Conservation (phyloP, 108 stramenopile species). For the Cyclotella atomus region DNA sequence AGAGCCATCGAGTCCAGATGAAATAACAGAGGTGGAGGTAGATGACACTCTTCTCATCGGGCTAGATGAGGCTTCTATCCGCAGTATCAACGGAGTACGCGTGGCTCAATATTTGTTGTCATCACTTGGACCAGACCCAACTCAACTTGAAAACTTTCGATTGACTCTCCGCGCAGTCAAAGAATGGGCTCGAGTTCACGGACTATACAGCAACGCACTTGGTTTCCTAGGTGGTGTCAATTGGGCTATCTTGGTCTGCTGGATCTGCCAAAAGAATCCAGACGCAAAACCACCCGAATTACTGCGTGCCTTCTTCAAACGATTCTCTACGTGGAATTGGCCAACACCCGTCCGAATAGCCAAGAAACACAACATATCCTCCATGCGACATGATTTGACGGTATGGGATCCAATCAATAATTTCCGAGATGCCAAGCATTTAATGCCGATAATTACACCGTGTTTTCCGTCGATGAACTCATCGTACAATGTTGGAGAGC, state of each 20-base stretch:
- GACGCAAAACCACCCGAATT: constrained; percentile 59
- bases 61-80: constrained; percentile 82
- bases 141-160: constrained; percentile 57
- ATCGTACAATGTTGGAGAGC: constrained; percentile 92
- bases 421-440: constrained; percentile 72
- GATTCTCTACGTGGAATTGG: constrained; percentile 87
- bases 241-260: constrained; percentile 92
- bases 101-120: constrained; percentile 86
- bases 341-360: constrained; percentile 67
- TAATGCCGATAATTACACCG: constrained; percentile 98
- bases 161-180: constrained; percentile 83
- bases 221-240: constrained; percentile 97
- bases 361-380: background rate
- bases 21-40: constrained; percentile 52
- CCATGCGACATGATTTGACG: constrained; percentile 38
- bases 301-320: constrained; percentile 74
- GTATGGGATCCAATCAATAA: constrained; percentile 84
- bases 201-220: constrained; percentile 94
- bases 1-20: constrained; percentile 34
- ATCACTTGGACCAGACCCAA: constrained; percentile 4
- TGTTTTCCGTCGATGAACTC: constrained; percentile 97
- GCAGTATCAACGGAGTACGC: constrained; percentile 93
- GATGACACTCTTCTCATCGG: constrained; percentile 46
- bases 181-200: constrained; percentile 90
- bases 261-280: constrained; percentile 74